Base-by-base conservation (phyloP, 805 yeast genomes). In the Candida chilensis region DNA sequence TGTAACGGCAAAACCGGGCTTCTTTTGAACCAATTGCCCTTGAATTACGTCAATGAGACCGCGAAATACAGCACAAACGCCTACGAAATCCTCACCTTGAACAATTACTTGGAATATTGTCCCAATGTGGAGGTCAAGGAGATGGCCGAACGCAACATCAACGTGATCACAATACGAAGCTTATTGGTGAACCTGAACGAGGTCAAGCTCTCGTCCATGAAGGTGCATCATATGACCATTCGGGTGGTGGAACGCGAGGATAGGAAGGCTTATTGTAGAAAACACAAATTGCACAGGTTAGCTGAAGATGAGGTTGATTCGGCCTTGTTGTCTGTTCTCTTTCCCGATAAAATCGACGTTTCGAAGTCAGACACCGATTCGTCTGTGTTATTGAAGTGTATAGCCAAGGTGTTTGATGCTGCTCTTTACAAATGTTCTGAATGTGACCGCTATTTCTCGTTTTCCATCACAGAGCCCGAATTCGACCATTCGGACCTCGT, bases 401-500 rank as follows among this genome's bases (percentile, higher is more conserved):
- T n/a, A n/a, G n/a, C n/a, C n/a, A n/a, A n/a, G n/a, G n/a, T n/a
- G n/a, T n/a, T n/a, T n/a, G n/a, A n/a, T n/a, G n/a, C 7, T 24
- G 13, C 26, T 8, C 26, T 8, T 8, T 15, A n/a, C 26, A 24
- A 24, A 6, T 8, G 26, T n/a, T n/a, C 15, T 9, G 6, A 16
- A 26, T 26, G 17, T 6, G 16, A 26, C 16, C 27, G n/a, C 19
- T 27, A 16, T 27, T 27, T 16, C 13, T 14, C n/a, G 13, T 17
- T 10, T 27, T 8, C 11, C n/a, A 53, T 80, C 0, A 69, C 63
- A 27, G 50, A 54, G 11, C 67, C 71, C 1, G 77, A 74, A 36
- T 67, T 85, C 37, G 37, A 58, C 4, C 37, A 40, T 1, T 63
- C 58, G 1, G 80, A 78, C 29, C 50, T 71, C 20, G 46, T 44